Evolutionary conservation across 163 green algal genomes (phyloP).

Genomic region (Prototheca wickerhamii): DNA sequence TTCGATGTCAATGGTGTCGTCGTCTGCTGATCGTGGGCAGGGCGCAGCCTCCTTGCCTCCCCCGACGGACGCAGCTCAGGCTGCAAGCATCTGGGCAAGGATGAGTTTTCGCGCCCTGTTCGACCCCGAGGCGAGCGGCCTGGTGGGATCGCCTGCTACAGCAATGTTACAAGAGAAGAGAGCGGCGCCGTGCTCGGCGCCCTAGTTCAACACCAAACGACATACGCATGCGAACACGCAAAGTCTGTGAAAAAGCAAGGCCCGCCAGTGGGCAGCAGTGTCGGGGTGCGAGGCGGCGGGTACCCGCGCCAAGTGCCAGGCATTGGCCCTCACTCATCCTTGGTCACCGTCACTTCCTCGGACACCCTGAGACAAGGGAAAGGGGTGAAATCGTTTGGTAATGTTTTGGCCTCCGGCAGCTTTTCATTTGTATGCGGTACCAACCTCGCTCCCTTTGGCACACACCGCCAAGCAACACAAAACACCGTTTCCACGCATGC

Average conservation of each 20-base stretch:
- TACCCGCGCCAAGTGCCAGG: background rate
- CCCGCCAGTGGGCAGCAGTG: background rate
- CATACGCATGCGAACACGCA: background rate
- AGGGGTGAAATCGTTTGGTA: background rate
- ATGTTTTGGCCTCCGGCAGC: background rate
- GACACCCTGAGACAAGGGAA: slow-evolving; percentile 13
- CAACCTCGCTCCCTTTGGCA: background rate
- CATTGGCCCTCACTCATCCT: slow-evolving; percentile 16
- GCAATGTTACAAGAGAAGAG: no score
- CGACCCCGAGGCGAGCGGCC: background rate
- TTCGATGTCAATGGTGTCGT: no score
- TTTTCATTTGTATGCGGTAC: background rate
- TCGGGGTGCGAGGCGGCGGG: no score
- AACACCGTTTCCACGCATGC: background rate
- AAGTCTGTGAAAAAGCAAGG: background rate
- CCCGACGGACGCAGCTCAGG: slow-evolving; percentile 4
- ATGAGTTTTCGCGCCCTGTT: background rate
- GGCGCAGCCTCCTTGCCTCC: background rate
- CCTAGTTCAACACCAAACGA: background rate
- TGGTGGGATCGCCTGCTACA: no score
- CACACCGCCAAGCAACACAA: background rate
- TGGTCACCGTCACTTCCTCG: slow-evolving; percentile 28
- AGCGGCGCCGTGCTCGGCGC: no score
- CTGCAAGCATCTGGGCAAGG: background rate
- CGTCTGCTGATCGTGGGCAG: background rate